Percentiles rank a stretch among this genome's conserved stretches.
phyloP scores from a whole-genome alignment of 352 stramenopile genomes.

The Globisporangium heterothallicum region DNA sequence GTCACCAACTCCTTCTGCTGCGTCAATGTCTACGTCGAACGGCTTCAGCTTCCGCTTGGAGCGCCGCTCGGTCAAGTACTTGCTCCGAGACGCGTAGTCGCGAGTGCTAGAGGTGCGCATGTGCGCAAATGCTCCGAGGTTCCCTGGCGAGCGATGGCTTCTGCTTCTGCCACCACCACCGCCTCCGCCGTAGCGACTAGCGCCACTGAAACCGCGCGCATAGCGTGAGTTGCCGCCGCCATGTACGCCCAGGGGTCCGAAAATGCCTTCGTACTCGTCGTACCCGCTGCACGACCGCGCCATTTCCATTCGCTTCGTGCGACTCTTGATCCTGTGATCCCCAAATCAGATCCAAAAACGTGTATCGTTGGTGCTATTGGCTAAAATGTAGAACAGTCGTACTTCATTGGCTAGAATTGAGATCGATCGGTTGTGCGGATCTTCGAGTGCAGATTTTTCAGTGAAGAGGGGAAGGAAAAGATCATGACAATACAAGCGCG shows the following conservation, averaged over 20 bases:
- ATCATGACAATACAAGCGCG: constrained; percentile 4
- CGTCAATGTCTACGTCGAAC: constrained; percentile 7
- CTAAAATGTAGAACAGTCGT: not conserved
- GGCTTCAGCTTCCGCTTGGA: constrained; percentile 19
- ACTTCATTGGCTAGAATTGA: not conserved
- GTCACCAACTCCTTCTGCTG: constrained; percentile 5
- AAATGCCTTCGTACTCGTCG: constrained; percentile 64
- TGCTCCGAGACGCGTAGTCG: constrained; percentile 12
- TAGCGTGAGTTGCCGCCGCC: constrained; percentile 2
- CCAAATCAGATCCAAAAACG: not conserved
- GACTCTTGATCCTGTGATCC: no score
- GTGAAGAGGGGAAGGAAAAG: not conserved
- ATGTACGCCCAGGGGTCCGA: constrained; percentile 34
- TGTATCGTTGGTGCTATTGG: constrained; percentile 6
- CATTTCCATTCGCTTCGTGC: constrained; percentile 6
- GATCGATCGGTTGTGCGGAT: not conserved
- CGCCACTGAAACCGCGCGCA: not conserved
- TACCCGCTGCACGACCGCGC: constrained; percentile 30
- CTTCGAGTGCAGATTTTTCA: not conserved
- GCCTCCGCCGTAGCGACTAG: constrained; percentile 1
- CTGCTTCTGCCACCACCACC: not conserved
- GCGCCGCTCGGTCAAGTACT: constrained; percentile 18
- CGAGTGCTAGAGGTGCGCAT: not conserved
- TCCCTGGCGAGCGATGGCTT: not conserved
- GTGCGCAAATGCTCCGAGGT: not conserved